These are phyloP conservation scores for Metarhizium brunneum DNA, from an alignment of 2,329 filamentous ascomycete genomes.

Conservation along the genomic window DNA sequence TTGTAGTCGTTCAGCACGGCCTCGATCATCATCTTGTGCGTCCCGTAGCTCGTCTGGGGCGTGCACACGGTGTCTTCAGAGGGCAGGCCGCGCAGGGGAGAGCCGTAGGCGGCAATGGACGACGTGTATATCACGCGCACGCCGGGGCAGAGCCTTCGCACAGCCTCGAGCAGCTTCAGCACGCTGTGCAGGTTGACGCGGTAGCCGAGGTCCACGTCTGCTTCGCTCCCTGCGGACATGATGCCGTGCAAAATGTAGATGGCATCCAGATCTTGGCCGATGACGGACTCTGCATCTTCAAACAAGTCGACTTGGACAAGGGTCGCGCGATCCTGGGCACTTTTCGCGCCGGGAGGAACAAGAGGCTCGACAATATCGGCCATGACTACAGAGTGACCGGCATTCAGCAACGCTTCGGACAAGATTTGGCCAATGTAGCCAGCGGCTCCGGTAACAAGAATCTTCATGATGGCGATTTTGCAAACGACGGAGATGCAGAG, in stretches of 20 bases:
- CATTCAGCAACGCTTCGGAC: conserved; percentile 39
- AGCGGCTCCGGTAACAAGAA: conserved; percentile 55
- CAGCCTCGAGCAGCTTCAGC: conserved; percentile 38
- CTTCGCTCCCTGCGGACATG: conserved; percentile 53
- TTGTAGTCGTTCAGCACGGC: conserved; percentile 23
- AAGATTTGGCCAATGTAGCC: conserved; percentile 58
- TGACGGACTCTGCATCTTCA: too few relatives aligned
- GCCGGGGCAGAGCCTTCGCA: conserved; percentile 33
- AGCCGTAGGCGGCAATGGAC: conserved; percentile 49
- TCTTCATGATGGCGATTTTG: conserved; percentile 15
- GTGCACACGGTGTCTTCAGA: conserved; percentile 34
- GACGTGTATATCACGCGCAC: conserved; percentile 48
- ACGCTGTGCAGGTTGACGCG: conserved; percentile 49
- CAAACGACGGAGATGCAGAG: too few relatives aligned
- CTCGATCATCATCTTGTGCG: conserved; percentile 54
- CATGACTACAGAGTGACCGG: too few relatives aligned
- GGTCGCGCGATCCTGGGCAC: too few relatives aligned
- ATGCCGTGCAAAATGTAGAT: conserved; percentile 52
- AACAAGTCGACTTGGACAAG: too few relatives aligned
- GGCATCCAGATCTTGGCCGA: conserved; percentile 26
- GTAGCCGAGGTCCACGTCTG: conserved; percentile 43
- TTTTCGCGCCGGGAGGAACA: too few relatives aligned
- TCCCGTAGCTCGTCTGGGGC: conserved; percentile 49
- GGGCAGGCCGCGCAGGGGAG: conserved; percentile 35
- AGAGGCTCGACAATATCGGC: too few relatives aligned